phyloP scores from a whole-genome alignment of 108 stramenopile species.

The Fragilaria radians region DNA sequence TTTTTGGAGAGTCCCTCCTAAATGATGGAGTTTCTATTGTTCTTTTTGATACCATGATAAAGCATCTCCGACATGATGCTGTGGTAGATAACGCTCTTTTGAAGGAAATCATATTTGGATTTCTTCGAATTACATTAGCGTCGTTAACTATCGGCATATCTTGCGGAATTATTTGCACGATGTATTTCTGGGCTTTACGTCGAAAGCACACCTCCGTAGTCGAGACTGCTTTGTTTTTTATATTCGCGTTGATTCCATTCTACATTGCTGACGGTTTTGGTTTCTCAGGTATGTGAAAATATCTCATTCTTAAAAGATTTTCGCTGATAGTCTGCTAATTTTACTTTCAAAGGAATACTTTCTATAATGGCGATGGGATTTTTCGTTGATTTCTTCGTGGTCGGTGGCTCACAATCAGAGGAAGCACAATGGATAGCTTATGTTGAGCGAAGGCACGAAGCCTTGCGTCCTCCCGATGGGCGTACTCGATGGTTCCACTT shows the following conservation, averaged over 20 bases:
- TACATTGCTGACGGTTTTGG: constrained; percentile 62
- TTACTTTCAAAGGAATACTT: constrained; percentile 21
- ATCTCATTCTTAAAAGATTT: not conserved
- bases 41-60: constrained; percentile 28
- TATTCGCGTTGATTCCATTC: constrained; percentile 65
- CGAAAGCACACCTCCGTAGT: constrained; percentile 42
- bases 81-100: constrained; percentile 11
- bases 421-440: constrained; percentile 26
- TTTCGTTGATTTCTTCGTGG: constrained; percentile 56
- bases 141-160: constrained; percentile 53
- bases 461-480: not conserved
- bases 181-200: constrained; percentile 58
- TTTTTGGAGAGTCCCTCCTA: constrained; percentile 71
- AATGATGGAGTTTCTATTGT: constrained; percentile 71
- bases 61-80: constrained; percentile 27
- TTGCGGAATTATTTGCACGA: constrained; percentile 40
- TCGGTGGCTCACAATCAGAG: constrained; percentile 35
- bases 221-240: constrained; percentile 61
- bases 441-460: constrained; percentile 12
- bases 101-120: constrained; percentile 16
- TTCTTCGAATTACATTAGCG: constrained; percentile 41
- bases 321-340: not conserved
- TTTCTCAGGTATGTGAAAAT: constrained; percentile 35
- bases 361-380: constrained; percentile 65
- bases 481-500: not conserved